Base-by-base conservation (phyloP, 805 yeast genomes). In the Candida glaebosa region DNA sequence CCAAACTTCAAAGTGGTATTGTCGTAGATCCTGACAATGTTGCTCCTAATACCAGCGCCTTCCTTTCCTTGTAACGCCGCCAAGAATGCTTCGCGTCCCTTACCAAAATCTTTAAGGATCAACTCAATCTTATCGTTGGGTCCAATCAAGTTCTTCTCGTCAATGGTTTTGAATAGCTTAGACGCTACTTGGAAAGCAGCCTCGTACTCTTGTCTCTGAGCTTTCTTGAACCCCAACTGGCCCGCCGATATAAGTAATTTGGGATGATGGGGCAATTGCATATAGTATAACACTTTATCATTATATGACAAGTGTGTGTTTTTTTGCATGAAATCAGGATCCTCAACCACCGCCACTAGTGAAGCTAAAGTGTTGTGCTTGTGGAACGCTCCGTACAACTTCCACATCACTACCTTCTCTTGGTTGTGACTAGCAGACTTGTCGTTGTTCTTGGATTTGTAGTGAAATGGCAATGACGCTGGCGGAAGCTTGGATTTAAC, bases 131-230 rank as follows among this genome's bases (percentile, higher is more conserved):
- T 76, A 48, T 78, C 78, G 39, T 59, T 65, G 3, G 69, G 64
- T 32, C 75, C 76, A 36, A 81, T 58, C 42, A 74, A 67, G 28
- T 74, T 75, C 48, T 71, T 75, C 57, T 81, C 85, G 63, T 79
- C 80, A 58, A 91, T 85, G 49, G 73, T 61, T 47, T 81, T 75
- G 63, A 91, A 88, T 65, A 87, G 72, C 48, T 77, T 78, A 3
- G 89, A 70, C 12, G 89, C 70, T 7, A 91, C 83, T 61, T 89
- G 96, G 71, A 84, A 90, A 10, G 84, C 84, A 1, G 96, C 96
- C 65, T 91, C 99, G 56, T 87, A 87, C 61, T 88, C 96, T 37
- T 95, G 87, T 64, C 96, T 81, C 42, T 88, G 88, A 14, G 93
- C 79, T 56, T 89, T 88, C 56, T 88, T 78, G 71, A 89, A 91